Percentiles rank a stretch among this genome's conserved stretches.
Conservation (phyloP, 2,329 filamentous ascomycete genomes). For the Ascochyta fabae region DNA sequence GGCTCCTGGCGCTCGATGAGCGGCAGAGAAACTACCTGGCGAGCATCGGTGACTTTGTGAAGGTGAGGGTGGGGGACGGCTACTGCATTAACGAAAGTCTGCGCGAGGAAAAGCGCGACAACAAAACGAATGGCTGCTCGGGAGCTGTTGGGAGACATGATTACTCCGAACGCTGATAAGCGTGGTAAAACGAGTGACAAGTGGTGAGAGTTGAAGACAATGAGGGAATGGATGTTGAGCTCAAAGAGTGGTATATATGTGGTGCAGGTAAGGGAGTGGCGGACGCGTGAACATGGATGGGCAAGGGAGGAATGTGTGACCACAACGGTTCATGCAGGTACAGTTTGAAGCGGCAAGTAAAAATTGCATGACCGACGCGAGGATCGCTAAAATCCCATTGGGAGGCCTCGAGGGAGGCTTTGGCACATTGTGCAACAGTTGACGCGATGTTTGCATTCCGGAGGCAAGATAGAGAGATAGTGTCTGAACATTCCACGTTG, state of each 20-base stretch:
- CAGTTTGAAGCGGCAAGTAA: slow-evolving; percentile 12
- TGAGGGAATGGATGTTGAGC: neutral
- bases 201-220: slow-evolving; percentile 14
- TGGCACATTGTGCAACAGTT: slow-evolving; percentile 8
- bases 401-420: slow-evolving; percentile 10
- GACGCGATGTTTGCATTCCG: slow-evolving; percentile 18
- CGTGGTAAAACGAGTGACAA: slow-evolving; percentile 17
- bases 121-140: slow-evolving; percentile 21
- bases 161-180: slow-evolving; percentile 17
- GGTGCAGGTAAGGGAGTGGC: slow-evolving; percentile 19
- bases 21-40: slow-evolving; percentile 11
- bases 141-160: slow-evolving; percentile 16
- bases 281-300: slow-evolving; percentile 5
- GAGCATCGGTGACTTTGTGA: slow-evolving; percentile 9
- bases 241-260: slow-evolving; percentile 15
- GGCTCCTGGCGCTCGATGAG: slow-evolving; percentile 8
- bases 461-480: slow-evolving; percentile 6
- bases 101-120: slow-evolving; percentile 16
- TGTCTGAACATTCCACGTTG: slow-evolving; percentile 17
- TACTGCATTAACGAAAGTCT: slow-evolving; percentile 18
- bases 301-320: slow-evolving; percentile 21
- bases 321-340: slow-evolving; percentile 14
- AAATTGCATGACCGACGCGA: slow-evolving; percentile 17
- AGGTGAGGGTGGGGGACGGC: slow-evolving; percentile 14
- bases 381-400: slow-evolving; percentile 14